Evolutionary conservation across 371 early-diverging fungal genomes (phyloP).

Genomic region (Circinella umbellata): DNA sequence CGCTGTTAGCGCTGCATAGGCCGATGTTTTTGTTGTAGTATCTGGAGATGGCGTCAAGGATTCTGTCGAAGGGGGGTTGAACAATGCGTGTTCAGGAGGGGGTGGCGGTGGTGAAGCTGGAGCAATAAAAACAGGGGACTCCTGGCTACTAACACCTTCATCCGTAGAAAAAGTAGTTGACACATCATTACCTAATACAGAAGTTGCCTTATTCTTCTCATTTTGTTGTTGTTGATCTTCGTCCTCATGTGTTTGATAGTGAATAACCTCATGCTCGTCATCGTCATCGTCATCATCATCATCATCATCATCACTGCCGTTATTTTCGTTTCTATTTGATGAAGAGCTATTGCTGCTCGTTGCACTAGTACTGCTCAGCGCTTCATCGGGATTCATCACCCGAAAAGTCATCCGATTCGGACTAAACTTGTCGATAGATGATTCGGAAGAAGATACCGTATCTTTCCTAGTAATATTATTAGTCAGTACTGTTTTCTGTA

Average conservation of each 20-base stretch:
- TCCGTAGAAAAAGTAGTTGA: background rate
- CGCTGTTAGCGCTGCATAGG: background rate
- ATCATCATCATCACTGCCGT: background rate
- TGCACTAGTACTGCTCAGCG: background rate
- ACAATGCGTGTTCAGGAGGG: slow-evolving; percentile 9
- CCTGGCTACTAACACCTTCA: background rate
- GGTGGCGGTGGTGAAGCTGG: slow-evolving; percentile 9
- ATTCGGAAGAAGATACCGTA: background rate
- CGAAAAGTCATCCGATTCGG: slow-evolving; percentile 15
- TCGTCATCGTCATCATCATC: slow-evolving; percentile 9
- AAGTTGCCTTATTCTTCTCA: background rate
- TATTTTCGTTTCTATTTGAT: background rate
- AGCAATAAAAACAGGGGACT: background rate
- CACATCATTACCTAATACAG: background rate
- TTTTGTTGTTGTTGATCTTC: background rate
- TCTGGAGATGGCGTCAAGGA: slow-evolving; percentile 7
- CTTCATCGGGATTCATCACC: slow-evolving; percentile 8
- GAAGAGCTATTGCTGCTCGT: background rate
- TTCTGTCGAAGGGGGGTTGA: slow-evolving; percentile 12
- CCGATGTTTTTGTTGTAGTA: background rate
- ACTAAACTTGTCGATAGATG: slow-evolving; percentile 4
- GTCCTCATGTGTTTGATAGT: slow-evolving; percentile 5
- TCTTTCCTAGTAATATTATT: background rate
- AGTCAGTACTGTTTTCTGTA: background rate
- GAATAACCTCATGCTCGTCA: slow-evolving; percentile 2